Percentiles rank a stretch among this genome's conserved stretches.
Evolutionary conservation across 139 green algal species (phyloP).

Genomic region (Auxenochlorella protothecoides): DNA sequence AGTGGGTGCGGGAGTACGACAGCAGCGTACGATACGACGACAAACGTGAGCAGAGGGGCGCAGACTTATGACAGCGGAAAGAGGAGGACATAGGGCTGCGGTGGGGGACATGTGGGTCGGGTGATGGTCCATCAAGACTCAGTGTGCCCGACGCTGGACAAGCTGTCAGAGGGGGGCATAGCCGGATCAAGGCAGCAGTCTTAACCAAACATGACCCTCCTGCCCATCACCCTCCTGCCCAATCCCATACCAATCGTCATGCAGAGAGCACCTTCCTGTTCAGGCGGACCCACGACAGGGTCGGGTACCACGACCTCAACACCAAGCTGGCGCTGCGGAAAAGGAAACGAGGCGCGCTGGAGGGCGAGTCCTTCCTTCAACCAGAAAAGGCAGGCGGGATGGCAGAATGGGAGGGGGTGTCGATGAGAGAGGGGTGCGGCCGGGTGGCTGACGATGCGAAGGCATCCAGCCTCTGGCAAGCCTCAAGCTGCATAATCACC

Average conservation of each 20-base stretch:
- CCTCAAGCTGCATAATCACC: no score
- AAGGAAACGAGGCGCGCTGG: conserved; percentile 14
- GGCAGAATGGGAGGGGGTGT: background rate
- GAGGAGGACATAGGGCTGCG: background rate
- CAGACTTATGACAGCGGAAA: no score
- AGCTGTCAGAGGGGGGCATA: no score
- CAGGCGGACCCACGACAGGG: conserved; percentile 14
- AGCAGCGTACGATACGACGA: conserved; percentile 17
- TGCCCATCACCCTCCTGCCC: no score
- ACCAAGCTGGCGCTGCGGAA: conserved; percentile 23
- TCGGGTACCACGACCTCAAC: conserved; percentile 23
- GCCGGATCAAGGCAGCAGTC: background rate
- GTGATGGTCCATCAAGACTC: no score
- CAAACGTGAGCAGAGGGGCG: conserved; percentile 2
- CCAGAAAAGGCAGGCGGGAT: conserved; percentile 15
- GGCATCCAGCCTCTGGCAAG: no score
- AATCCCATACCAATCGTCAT: background rate
- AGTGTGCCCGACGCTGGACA: no score
- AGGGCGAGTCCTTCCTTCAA: conserved; percentile 10
- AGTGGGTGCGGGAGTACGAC: conserved; percentile 47
- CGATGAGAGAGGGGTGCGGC: background rate
- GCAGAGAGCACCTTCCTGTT: conserved; percentile 30
- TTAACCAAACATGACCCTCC: background rate
- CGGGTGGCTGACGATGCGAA: no score
- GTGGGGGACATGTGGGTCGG: background rate